Conservation (phyloP, 805 yeast species). For the Sugiyamaella chiloensis region DNA sequence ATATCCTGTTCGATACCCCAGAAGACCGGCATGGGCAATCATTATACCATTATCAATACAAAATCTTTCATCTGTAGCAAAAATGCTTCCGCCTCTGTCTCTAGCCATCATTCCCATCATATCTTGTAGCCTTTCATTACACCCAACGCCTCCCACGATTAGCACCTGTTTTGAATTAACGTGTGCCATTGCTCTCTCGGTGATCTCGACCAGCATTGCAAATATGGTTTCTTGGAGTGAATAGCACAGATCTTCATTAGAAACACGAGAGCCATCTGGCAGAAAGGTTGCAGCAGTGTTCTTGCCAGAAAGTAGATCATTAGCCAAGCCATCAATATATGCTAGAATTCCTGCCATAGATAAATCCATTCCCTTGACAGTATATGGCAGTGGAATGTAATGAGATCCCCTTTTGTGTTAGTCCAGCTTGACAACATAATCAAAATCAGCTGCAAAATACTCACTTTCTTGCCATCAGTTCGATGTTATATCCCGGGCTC, state of each 20-base stretch:
- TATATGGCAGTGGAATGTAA: constrained; percentile 80
- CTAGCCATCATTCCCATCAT: constrained; percentile 94
- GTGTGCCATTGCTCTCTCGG: constrained; percentile 98
- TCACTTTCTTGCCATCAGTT: constrained; percentile 84
- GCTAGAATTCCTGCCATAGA: constrained; percentile 96
- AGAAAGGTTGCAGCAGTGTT: constrained; percentile 20
- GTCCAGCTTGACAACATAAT: too few relatives aligned
- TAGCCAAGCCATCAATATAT: constrained; percentile 74
- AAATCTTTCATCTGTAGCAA: constrained; percentile 92
- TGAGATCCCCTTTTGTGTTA: constrained; percentile 44
- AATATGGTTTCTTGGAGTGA: constrained; percentile 87
- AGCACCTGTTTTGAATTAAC: constrained; percentile 83
- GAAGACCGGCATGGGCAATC: constrained; percentile 96
- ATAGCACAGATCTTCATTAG: constrained; percentile 85
- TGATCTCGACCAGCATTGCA: constrained; percentile 95
- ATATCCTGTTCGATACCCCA: constrained; percentile 80
- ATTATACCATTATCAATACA: constrained; percentile 97
- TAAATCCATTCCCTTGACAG: constrained; percentile 98
- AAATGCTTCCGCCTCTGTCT: constrained; percentile 84
- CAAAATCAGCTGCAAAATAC: too few relatives aligned
- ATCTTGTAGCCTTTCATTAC: constrained; percentile 82
- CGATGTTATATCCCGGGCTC: constrained; percentile 96
- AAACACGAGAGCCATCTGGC: constrained; percentile 49
- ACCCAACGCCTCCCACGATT: constrained; percentile 98
- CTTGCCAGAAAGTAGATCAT: constrained; percentile 55